These are phyloP conservation scores for Candida taoyuanica DNA, from an alignment of 805 yeast species.

Conservation along the genomic window DNA sequence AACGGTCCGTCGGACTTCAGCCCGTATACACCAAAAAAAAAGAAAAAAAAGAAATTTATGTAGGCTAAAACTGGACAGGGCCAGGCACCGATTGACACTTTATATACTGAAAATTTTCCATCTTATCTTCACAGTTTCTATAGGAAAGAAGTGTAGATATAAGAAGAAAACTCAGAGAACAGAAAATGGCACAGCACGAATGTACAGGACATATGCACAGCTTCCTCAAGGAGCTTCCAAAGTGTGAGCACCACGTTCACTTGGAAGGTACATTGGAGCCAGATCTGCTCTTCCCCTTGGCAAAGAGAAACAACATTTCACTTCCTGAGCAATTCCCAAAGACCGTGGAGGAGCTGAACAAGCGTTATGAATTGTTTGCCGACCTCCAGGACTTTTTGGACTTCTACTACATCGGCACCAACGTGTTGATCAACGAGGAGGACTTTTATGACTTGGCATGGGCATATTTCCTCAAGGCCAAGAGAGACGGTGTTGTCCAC, in stretches of 20 bases:
- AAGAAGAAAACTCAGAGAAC: neutral
- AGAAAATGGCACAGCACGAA: slow-evolving; percentile 26
- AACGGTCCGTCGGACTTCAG: too few relatives aligned
- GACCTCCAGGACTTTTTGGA: slow-evolving; percentile 76
- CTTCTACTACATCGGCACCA: slow-evolving; percentile 77
- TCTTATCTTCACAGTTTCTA: too few relatives aligned
- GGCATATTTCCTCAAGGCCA: slow-evolving; percentile 60
- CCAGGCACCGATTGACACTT: too few relatives aligned
- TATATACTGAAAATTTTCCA: too few relatives aligned
- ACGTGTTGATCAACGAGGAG: slow-evolving; percentile 60
- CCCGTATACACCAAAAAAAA: too few relatives aligned
- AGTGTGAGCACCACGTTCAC: slow-evolving; percentile 85
- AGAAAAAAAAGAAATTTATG: too few relatives aligned
- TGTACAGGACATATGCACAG: slow-evolving; percentile 36
- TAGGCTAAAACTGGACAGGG: too few relatives aligned
- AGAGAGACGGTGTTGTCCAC: slow-evolving; percentile 56
- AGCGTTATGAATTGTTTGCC: slow-evolving; percentile 55
- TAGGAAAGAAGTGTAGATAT: too few relatives aligned
- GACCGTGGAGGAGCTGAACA: slow-evolving; percentile 50
- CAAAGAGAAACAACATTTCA: slow-evolving; percentile 54
- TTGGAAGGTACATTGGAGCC: slow-evolving; percentile 82
- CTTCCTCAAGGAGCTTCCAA: slow-evolving; percentile 69
- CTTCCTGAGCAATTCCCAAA: slow-evolving; percentile 64
- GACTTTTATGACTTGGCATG: slow-evolving; percentile 79
- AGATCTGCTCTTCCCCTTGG: slow-evolving; percentile 62